Evolutionary conservation across 2,329 filamentous ascomycete species (phyloP), one percentile per base, ranked within the genome.

Genomic region (Alternaria panax): DNA sequence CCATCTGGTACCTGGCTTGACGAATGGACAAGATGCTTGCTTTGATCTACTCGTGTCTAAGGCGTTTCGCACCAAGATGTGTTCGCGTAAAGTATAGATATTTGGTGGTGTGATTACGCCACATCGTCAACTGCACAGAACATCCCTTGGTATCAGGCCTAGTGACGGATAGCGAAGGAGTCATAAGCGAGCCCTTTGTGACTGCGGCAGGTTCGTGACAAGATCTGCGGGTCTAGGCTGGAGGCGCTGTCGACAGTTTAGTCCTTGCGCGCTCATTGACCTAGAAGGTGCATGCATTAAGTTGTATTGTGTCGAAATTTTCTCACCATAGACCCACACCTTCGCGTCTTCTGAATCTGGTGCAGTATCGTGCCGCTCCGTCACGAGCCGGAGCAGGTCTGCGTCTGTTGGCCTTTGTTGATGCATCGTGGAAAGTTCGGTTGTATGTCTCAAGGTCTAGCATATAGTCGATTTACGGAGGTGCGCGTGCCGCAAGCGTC

Each of bases 111-210:
- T 58, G 22, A 54, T 54, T 41, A 24, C 51, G 48, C 48, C 55
- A 58, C 50, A 9, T 46, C 22, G 18, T 22, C 43, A 20, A 43
- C 48, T 32, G 18, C 5, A 20, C 50, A 51, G 27, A 25, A 40
- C 41, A 56, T 46, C 25, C 20, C 24, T 18, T 46, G 36, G 9
- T 36, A 22, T 38, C 22, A 9, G 30, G 45, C 52, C 20, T 47
- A 59, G 45, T 25, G 46, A 46, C 53, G 52, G 46, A 50, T 51
- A 46, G 6, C 46, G 47, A 59, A 56, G 57, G 52, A 59, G 18
- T 34, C 40, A 24, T 24, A 55, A 28, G 32, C 40, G 40, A 53
- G 20, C 16, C 18, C 25, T 43, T 30, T 59, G 43, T 16, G 45
- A 42, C 2, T 16, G 12, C 14, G 27, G 28, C 24, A 16, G 32